These are phyloP conservation scores for Panus rudis DNA, from an alignment of 768 basidiomycete genomes.

Conservation along the genomic window DNA sequence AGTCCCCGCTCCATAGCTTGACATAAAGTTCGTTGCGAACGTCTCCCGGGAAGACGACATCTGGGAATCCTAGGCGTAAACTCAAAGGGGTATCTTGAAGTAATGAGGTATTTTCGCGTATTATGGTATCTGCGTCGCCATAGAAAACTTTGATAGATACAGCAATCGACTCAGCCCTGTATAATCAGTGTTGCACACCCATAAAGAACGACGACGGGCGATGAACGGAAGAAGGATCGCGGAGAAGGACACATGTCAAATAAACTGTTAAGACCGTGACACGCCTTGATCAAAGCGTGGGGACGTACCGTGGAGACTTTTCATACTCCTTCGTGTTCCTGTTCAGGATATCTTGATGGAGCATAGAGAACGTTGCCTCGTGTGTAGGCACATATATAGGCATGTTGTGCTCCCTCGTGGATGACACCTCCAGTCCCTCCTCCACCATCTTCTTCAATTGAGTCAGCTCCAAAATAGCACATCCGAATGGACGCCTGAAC, in stretches of 20 bases:
- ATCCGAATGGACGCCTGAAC: conserved; percentile 90
- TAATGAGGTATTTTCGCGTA: conserved; percentile 78
- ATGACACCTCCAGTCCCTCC: conserved; percentile 57
- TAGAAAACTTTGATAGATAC: conserved; percentile 83
- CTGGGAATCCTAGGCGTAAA: conserved; percentile 86
- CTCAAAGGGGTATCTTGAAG: conserved; percentile 79
- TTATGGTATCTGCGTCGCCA: conserved; percentile 68
- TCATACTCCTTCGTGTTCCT: conserved; percentile 73
- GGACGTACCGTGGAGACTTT: conserved; percentile 66
- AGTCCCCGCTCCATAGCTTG: conserved; percentile 94
- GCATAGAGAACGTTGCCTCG: conserved; percentile 83
- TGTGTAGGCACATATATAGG: conserved; percentile 80
- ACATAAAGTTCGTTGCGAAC: conserved; percentile 93
- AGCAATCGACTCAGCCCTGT: conserved; percentile 80
- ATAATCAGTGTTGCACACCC: background rate
- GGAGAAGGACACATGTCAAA: conserved; percentile 1
- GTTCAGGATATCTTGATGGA: conserved; percentile 92
- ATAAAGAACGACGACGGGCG: too few species aligned
- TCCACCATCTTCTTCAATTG: conserved; percentile 62
- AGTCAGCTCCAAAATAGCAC: conserved; percentile 82
- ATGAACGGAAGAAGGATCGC: background rate
- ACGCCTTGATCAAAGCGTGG: background rate
- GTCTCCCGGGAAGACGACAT: conserved; percentile 91
- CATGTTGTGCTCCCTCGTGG: conserved; percentile 74
- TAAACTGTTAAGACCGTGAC: conserved; percentile 2